A percentile compares a stretch with the other conserved stretches of the same genome.
phyloP scores from a whole-genome alignment of 106 monocot species.

The Apostasia ramifera region DNA sequence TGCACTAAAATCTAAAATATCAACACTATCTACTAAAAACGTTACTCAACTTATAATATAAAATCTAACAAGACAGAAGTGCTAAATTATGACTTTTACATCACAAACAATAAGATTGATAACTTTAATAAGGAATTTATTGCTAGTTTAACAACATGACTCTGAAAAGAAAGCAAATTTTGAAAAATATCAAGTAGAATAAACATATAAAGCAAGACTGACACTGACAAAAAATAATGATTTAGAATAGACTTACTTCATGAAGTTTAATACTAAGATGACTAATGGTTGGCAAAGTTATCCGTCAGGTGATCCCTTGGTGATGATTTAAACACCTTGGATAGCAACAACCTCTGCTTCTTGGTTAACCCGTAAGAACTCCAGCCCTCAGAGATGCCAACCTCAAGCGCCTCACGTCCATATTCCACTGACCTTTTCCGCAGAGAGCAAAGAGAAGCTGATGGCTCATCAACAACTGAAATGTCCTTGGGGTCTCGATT shows the following conservation, averaged over 20 bases:
- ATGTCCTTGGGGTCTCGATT: conserved; percentile 12
- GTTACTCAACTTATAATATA: no score
- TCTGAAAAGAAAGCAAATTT: no score
- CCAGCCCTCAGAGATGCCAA: conserved; percentile 14
- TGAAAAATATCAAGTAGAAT: no score
- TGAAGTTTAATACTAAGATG: neutral
- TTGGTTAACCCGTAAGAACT: conserved; percentile 25
- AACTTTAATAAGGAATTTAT: no score
- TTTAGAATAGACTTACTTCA: neutral
- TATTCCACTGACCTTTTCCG: conserved; percentile 43
- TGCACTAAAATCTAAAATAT: no score
- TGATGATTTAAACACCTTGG: conserved; percentile 50
- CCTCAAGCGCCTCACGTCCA: conserved; percentile 27
- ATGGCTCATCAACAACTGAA: conserved; percentile 13
- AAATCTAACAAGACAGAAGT: no score
- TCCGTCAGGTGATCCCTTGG: conserved; percentile 50
- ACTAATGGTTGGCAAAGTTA: neutral
- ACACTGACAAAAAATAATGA: no score
- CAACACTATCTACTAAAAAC: no score
- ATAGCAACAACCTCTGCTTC: conserved; percentile 34
- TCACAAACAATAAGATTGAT: no score
- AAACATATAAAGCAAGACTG: no score
- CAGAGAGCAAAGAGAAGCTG: conserved; percentile 31
- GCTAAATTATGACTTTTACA: no score
- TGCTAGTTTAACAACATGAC: no score